Evolutionary conservation across 148 eudicot species (phyloP), one percentile per base, ranked within the genome.

Genomic region (Vaccinium corymbosum): DNA sequence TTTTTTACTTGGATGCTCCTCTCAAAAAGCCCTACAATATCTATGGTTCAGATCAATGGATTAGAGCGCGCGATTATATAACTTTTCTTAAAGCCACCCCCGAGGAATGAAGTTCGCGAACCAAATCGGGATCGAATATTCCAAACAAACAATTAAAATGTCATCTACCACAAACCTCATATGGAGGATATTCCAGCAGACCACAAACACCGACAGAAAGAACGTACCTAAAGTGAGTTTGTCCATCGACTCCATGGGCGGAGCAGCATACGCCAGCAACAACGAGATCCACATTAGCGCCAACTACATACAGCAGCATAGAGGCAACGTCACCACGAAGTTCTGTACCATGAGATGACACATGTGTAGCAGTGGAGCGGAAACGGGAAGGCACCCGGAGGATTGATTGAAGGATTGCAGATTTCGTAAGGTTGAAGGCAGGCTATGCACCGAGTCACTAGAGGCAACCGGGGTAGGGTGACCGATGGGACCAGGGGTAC

Each of bases 331-430:
- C 11, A 87, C 61, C 79, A 81, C 3, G 91, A 89, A 14, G 85
- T 90, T 6, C 17, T 90, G 20, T 89, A 82, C 85, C 94, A 90
- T 70, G 91, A 92, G 73, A 84, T 89, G 90, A 82, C 92, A 1
- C 91, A 90, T 52, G 83, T 89, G 4, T 92, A 89, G 93, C 94
- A 83, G 50, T 84, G 87, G 85, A 49, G 77, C 8, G 84, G 85
- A 1, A 48, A 46, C 17, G 80, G 85, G 22, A 83, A 83, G 32
- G 72, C 87, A 0, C 87, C 84, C 0, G 76, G 82, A 5, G 90
- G 88, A 16, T 42, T 88, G 68, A 82, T 86, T 1, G 90, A 88
- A 74, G 90, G 3, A 80, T 88, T 1, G 90, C 91, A 0, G 91
- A 88, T 76, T 88, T 29, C 78, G 84, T 83, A 56, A 86, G 83